phyloP scores from a whole-genome alignment of 2,329 filamentous ascomycete genomes.

The Cucurbitaria berberidis region DNA sequence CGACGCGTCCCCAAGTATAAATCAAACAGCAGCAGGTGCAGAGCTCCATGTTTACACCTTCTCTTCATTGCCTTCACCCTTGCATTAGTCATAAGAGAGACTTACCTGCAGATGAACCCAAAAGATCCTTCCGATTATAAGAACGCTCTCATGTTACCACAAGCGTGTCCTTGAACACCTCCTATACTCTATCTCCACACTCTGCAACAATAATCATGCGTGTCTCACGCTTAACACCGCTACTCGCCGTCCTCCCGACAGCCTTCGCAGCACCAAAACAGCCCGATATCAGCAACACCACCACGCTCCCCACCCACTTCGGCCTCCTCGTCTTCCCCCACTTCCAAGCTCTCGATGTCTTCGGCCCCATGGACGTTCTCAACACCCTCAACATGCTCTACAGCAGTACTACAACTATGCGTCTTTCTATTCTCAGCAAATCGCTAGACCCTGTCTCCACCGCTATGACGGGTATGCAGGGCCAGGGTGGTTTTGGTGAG shows the following conservation, averaged over 20 bases:
- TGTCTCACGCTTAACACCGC: constrained; percentile 11
- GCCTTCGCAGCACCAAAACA: constrained; percentile 11
- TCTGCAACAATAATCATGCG: constrained; percentile 12
- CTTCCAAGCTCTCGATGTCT: constrained; percentile 44
- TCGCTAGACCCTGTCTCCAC: constrained; percentile 39
- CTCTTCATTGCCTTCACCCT: background rate
- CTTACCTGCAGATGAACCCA: background rate
- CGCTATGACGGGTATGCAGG: constrained; percentile 20
- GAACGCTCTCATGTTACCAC: background rate
- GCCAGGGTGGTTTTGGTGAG: constrained; percentile 41
- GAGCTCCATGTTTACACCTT: background rate
- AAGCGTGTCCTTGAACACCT: background rate
- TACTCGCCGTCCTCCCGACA: constrained; percentile 11
- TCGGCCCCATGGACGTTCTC: constrained; percentile 56
- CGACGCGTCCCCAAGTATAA: background rate
- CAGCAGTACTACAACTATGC: constrained; percentile 29
- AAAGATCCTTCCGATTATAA: background rate
- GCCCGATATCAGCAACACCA: constrained; percentile 31
- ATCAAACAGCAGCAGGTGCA: background rate
- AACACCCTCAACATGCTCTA: constrained; percentile 37
- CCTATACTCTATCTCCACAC: background rate
- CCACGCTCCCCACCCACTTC: constrained; percentile 29
- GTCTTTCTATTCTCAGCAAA: constrained; percentile 33
- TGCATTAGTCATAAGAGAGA: background rate
- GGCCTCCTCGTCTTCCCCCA: constrained; percentile 30